Evolutionary conservation across 2,329 filamentous ascomycete genomes (phyloP), one percentile per base, ranked within the genome.

Genomic region (Cadophora gregata): DNA sequence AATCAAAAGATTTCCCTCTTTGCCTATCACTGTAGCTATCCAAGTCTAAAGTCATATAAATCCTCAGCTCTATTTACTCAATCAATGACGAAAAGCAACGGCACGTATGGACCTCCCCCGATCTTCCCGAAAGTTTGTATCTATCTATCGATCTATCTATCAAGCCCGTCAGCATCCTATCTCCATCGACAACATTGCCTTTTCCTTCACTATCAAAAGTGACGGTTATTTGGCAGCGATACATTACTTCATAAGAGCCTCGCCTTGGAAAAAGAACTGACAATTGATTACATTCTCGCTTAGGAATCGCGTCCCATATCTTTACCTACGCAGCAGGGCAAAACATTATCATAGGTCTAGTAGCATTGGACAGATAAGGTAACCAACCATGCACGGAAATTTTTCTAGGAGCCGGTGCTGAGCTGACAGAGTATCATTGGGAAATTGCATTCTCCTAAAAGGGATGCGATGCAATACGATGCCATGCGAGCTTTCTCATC

Each of bases 221-320:
- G 48, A 24, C 48, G 48, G 24, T 51, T 24, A 51, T 10, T 14
- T 29, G 2, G 19, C 1, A 51, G 12, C 19, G n/a, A 24, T 36
- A 56, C 10, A 31, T 19, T 2, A 14, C 14, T 33, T 33, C 50
- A n/a, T 33, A 5, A 27, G 29, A 33, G 29, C 21, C n/a, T 16
- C 51, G n/a, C n/a, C 6, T 19, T 33, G 8, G 19, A 33, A 36
- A 33, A 36, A n/a, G 38, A 10, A 21, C 14, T 36, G 21, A 25
- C n/a, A 19, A 25, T 24, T 38, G 55, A 38, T 58, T 24, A 58
- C 55, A 38, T 21, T 5, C 55, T 38, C 31, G 55, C 55, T 58
- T 58, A 58, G 21, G 31, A 58, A 53, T 31, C 14, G 4, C 50
- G 19, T 31, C 25, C 19, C 50, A 27, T 53, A 53, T n/a, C n/a